phyloP scores from a whole-genome alignment of 2,329 filamentous ascomycete species.

The Arachnopeziza araneosa region DNA sequence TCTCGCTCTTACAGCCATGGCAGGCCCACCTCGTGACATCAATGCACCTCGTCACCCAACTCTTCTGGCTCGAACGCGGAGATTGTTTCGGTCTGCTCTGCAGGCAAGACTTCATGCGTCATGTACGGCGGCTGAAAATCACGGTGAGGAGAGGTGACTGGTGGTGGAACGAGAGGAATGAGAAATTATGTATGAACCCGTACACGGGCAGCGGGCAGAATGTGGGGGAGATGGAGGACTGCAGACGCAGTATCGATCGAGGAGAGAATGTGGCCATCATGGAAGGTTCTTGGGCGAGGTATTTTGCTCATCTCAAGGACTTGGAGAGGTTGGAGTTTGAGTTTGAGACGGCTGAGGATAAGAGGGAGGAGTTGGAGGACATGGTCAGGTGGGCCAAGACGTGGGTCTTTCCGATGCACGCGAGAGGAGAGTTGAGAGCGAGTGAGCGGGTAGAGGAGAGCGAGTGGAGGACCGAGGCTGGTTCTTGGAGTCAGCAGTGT shows the following conservation, averaged over 20 bases:
- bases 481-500: constrained; percentile 15
- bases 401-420: constrained; percentile 20
- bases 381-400: constrained; percentile 20
- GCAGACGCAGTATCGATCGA: constrained; percentile 1
- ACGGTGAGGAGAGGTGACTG: constrained; percentile 23
- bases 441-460: constrained; percentile 1
- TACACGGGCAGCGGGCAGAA: constrained; percentile 3
- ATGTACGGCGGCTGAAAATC: constrained; percentile 19
- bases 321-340: constrained; percentile 21
- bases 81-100: constrained; percentile 9
- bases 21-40: constrained; percentile 10
- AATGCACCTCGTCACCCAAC: constrained; percentile 18
- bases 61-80: constrained; percentile 21
- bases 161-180: constrained; percentile 22
- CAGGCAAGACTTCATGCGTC: constrained; percentile 6
- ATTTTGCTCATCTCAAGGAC: constrained; percentile 10
- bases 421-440: constrained; percentile 12
- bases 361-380: constrained; percentile 16
- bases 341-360: constrained; percentile 23
- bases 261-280: constrained; percentile 3
- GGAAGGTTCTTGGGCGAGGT: constrained; percentile 13
- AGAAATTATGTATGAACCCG: constrained; percentile 18
- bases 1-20: constrained; percentile 1
- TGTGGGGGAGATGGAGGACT: constrained; percentile 4
- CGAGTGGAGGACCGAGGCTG: constrained; percentile 12